These are phyloP conservation scores for Ciborinia camelliae DNA, from an alignment of 2,329 filamentous ascomycete species.

Conservation along the genomic window DNA sequence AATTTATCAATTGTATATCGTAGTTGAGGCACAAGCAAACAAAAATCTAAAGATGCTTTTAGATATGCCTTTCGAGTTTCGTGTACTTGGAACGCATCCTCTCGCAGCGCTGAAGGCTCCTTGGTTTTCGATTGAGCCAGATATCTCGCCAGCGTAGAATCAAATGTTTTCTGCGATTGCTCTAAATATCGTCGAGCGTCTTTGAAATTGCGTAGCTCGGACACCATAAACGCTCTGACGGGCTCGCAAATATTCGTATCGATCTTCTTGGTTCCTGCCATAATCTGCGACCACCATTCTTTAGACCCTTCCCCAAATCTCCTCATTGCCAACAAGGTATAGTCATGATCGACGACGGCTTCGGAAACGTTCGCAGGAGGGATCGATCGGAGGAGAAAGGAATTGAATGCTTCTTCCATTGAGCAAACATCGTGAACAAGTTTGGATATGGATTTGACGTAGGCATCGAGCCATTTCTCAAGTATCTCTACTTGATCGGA, in stretches of 20 bases:
- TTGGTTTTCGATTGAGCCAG: slow-evolving; percentile 86
- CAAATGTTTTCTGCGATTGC: slow-evolving; percentile 76
- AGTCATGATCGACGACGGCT: slow-evolving; percentile 89
- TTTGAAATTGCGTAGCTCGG: slow-evolving; percentile 82
- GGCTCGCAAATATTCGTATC: slow-evolving; percentile 78
- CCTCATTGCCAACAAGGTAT: slow-evolving; percentile 82
- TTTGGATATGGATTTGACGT: slow-evolving; percentile 59
- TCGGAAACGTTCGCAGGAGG: slow-evolving; percentile 73
- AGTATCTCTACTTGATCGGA: slow-evolving; percentile 86
- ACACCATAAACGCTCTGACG: slow-evolving; percentile 70
- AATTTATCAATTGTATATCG: slow-evolving; percentile 81
- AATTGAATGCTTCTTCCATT: slow-evolving; percentile 76
- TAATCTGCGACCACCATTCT: slow-evolving; percentile 79
- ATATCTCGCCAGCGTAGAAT: slow-evolving; percentile 77
- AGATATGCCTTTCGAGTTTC: slow-evolving; percentile 89
- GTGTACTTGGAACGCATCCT: slow-evolving; percentile 94
- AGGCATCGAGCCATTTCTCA: slow-evolving; percentile 85
- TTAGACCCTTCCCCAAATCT: slow-evolving; percentile 79
- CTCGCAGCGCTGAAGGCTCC: slow-evolving; percentile 83
- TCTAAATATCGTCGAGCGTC: slow-evolving; percentile 76
- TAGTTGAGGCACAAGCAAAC: slow-evolving; percentile 80
- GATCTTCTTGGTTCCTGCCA: slow-evolving; percentile 72
- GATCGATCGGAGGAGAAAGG: slow-evolving; percentile 71
- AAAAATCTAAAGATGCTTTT: slow-evolving; percentile 91
- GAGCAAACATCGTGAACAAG: slow-evolving; percentile 63